Conservation (phyloP, 345 rosid genomes). For the Eutrema japonicum region DNA sequence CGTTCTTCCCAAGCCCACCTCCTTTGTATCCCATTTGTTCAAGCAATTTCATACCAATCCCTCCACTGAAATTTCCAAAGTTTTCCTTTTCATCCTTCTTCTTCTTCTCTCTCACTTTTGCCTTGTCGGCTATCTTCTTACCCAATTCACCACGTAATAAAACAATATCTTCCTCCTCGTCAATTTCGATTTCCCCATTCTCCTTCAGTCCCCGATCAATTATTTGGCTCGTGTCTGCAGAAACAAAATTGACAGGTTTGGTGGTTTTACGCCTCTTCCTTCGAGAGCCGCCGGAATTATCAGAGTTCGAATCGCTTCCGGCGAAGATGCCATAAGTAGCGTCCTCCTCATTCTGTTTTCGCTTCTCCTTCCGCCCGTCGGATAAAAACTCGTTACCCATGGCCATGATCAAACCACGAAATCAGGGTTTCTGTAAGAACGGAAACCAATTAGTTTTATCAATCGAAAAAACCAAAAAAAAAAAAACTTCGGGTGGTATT, state of each 20-base stretch:
- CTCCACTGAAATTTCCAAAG: conserved; percentile 75
- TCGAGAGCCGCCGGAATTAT: conserved; percentile 51
- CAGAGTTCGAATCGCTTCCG: conserved; percentile 65
- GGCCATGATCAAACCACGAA: conserved; percentile 2
- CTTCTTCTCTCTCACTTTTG: conserved; percentile 58
- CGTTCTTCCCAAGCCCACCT: conserved; percentile 84
- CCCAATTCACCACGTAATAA: conserved; percentile 71
- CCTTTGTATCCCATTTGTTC: conserved; percentile 94
- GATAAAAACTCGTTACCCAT: conserved; percentile 59
- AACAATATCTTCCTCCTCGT: conserved; percentile 41
- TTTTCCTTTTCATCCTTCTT: conserved; percentile 43
- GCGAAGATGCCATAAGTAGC: conserved; percentile 71
- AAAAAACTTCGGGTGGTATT: too few relatives aligned
- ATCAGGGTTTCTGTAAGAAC: conserved; percentile 2
- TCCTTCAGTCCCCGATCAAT: too few relatives aligned
- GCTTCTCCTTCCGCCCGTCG: conserved; percentile 63
- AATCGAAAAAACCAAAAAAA: not conserved
- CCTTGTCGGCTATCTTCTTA: conserved; percentile 74
- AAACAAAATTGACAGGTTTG: conserved; percentile 80
- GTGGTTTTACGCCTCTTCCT: conserved; percentile 59
- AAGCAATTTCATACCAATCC: conserved; percentile 78
- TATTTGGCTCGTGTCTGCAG: conserved; percentile 51
- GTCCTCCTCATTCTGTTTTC: conserved; percentile 70
- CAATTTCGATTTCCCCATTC: conserved; percentile 2
- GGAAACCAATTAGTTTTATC: not conserved